A percentile compares a stretch with the other conserved stretches of the same genome.
These are phyloP conservation scores for Microcera coccophila DNA, from an alignment of 2,329 filamentous ascomycete genomes.

Conservation along the genomic window DNA sequence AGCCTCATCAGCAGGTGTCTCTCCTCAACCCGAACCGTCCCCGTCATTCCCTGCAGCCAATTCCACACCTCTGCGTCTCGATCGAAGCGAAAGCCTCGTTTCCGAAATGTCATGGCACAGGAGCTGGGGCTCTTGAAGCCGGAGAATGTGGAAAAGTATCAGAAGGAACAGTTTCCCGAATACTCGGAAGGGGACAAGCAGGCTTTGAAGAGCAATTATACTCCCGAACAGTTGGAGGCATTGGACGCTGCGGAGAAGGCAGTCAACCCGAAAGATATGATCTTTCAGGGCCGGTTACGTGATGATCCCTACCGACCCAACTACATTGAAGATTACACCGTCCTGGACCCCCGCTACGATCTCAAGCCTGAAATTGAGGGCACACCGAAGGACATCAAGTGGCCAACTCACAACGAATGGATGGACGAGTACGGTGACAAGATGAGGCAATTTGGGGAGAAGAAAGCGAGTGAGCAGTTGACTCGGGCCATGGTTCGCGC, in stretches of 20 bases:
- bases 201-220: slow-evolving; percentile 64
- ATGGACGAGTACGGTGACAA: slow-evolving; percentile 52
- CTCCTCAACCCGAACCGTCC: slow-evolving; percentile 30
- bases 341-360: slow-evolving; percentile 74
- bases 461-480: slow-evolving; percentile 42
- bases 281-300: slow-evolving; percentile 67
- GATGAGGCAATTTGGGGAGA: slow-evolving; percentile 41
- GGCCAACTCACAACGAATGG: slow-evolving; percentile 60
- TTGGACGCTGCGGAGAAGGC: slow-evolving; percentile 76
- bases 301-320: slow-evolving; percentile 67
- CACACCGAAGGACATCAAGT: slow-evolving; percentile 50
- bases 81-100: slow-evolving; percentile 46
- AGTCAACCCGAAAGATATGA: slow-evolving; percentile 70
- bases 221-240: slow-evolving; percentile 73
- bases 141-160: slow-evolving; percentile 42
- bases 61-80: slow-evolving; percentile 52
- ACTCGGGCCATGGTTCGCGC: slow-evolving; percentile 40
- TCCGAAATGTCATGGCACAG: slow-evolving; percentile 50
- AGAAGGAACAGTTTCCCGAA: slow-evolving; percentile 50
- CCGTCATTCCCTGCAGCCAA: slow-evolving; percentile 28
- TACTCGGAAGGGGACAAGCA: slow-evolving; percentile 66
- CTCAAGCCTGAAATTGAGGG: slow-evolving; percentile 51
- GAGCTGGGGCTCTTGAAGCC: slow-evolving; percentile 48
- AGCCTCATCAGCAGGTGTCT: slow-evolving; percentile 51
- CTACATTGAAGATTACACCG: slow-evolving; percentile 80